Evolutionary conservation across 1,284 basidiomycete species (phyloP).

Genomic region (Sphagnurus paluster): DNA sequence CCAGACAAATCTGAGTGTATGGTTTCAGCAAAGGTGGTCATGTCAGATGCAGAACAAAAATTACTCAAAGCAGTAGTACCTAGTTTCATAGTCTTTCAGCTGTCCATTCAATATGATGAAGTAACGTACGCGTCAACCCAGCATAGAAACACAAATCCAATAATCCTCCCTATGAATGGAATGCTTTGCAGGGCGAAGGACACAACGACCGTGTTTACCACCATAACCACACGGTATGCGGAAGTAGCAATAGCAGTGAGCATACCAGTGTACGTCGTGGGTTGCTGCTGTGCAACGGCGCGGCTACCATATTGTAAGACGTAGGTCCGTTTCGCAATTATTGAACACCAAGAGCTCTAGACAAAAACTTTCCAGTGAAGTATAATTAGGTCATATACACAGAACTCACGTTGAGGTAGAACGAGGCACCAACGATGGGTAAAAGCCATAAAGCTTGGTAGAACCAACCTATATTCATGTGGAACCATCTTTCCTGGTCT

Average conservation of each 20-base stretch:
- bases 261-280: conserved; percentile 66
- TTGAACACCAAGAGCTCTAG: conserved; percentile 72
- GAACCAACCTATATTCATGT: conserved; percentile 70
- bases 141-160: conserved; percentile 73
- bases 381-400: neutral
- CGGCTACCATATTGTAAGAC: conserved; percentile 64
- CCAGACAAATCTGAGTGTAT: conserved; percentile 70
- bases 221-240: conserved; percentile 78
- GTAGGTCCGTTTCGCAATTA: conserved; percentile 72
- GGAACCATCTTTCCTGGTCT: conserved; percentile 63
- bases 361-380: neutral
- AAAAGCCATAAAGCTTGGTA: conserved; percentile 76
- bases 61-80: conserved; percentile 88
- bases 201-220: conserved; percentile 70
- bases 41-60: conserved; percentile 26
- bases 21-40: neutral
- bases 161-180: conserved; percentile 59
- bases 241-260: conserved; percentile 73
- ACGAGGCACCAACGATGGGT: conserved; percentile 67
- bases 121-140: conserved; percentile 80
- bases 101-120: neutral
- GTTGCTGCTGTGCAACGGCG: conserved; percentile 42
- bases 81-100: conserved; percentile 28
- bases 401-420: conserved; percentile 72
- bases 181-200: conserved; percentile 64